These are phyloP conservation scores for Metschnikowia kofuensis DNA, from an alignment of 805 yeast species.

Conservation along the genomic window DNA sequence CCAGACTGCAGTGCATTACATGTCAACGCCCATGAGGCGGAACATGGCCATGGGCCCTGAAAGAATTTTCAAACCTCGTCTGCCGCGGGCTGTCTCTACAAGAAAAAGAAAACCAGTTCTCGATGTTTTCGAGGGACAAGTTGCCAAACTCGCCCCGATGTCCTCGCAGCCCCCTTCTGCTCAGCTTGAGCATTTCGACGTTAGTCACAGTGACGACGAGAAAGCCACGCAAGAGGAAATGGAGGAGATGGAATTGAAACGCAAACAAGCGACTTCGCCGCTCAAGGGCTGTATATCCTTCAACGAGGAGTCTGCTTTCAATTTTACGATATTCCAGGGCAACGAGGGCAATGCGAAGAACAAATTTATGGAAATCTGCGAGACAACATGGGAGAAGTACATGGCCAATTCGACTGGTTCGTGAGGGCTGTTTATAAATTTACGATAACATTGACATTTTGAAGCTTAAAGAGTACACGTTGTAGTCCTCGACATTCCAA, in stretches of 20 bases:
- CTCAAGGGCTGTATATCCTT: slow-evolving; percentile 15
- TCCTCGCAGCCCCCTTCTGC: slow-evolving; percentile 52
- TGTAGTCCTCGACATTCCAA: no score
- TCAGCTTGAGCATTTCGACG: slow-evolving; percentile 25
- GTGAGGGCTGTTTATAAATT: not conserved
- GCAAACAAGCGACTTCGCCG: slow-evolving; percentile 6
- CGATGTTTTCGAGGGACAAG: slow-evolving; percentile 49
- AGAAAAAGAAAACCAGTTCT: slow-evolving; percentile 15
- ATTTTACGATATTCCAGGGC: slow-evolving; percentile 17
- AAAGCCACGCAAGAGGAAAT: slow-evolving; percentile 15
- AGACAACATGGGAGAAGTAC: slow-evolving; percentile 42
- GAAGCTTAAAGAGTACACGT: no score
- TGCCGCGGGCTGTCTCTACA: slow-evolving; percentile 8
- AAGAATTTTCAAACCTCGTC: slow-evolving; percentile 4
- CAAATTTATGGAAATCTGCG: slow-evolving; percentile 42
- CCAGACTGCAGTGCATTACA: slow-evolving; percentile 11
- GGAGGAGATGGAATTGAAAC: slow-evolving; percentile 14
- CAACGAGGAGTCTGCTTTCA: slow-evolving; percentile 18
- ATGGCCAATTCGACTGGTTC: slow-evolving; percentile 8
- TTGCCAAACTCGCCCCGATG: slow-evolving; percentile 46
- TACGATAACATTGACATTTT: no score
- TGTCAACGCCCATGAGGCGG: slow-evolving; percentile 10
- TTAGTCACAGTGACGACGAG: slow-evolving; percentile 11
- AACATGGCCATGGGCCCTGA: slow-evolving; percentile 4
- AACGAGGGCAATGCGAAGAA: slow-evolving; percentile 23